phyloP scores from a whole-genome alignment of 345 rosid genomes.

The Microthlaspi erraticum region DNA sequence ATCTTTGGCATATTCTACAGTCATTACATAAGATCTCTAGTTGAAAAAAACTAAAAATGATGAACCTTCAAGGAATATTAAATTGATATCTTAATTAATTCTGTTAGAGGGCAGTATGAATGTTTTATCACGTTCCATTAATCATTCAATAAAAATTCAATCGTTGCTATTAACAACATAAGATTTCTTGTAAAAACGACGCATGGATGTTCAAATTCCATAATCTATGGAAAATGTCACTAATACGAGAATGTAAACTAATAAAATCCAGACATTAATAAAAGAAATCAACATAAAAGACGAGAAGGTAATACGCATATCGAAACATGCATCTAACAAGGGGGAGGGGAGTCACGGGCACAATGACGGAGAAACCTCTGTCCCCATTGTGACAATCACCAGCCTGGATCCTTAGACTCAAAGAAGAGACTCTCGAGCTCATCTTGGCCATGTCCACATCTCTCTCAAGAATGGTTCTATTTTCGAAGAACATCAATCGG shows the following conservation, averaged over 20 bases:
- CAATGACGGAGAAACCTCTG: no score
- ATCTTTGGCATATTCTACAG: neutral
- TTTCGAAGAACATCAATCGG: no score
- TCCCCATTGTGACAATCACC: no score
- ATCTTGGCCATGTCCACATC: no score
- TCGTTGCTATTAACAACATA: no score
- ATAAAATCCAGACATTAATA: slow-evolving; percentile 14
- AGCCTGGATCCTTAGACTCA: no score
- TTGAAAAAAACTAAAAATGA: neutral
- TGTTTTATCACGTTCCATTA: no score
- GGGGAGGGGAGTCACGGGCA: no score
- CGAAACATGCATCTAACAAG: neutral
- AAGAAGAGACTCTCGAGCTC: no score
- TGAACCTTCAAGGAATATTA: neutral
- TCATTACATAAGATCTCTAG: neutral
- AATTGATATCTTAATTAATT: neutral
- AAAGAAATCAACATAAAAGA: slow-evolving; percentile 5
- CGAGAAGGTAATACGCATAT: neutral
- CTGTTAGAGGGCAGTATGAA: no score
- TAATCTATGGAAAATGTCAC: neutral
- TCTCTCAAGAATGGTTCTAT: no score
- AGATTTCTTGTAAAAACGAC: neutral
- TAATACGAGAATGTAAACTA: neutral
- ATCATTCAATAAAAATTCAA: no score
- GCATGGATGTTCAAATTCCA: neutral